phyloP scores from a whole-genome alignment of 1,139 yeast species.

The Candida sp. region DNA sequence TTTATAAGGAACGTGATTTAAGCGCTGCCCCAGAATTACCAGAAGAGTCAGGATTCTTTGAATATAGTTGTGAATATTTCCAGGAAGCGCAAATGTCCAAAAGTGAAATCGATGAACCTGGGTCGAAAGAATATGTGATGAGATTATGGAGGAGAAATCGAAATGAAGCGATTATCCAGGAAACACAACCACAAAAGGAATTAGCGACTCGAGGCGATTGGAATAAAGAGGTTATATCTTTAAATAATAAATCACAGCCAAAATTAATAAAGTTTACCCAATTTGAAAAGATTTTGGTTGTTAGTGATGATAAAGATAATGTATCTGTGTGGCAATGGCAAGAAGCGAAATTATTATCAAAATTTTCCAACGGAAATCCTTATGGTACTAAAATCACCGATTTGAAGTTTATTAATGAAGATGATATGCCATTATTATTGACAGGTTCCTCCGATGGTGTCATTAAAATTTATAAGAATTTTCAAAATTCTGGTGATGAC shows the following conservation, averaged over 20 bases:
- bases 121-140: slow-evolving; percentile 80
- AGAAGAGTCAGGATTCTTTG: slow-evolving; percentile 72
- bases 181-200: slow-evolving; percentile 87
- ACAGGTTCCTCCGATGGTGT: slow-evolving; percentile 96
- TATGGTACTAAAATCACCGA: slow-evolving; percentile 88
- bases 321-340: slow-evolving; percentile 92
- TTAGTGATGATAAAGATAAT: slow-evolving; percentile 83
- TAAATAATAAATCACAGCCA: slow-evolving; percentile 81
- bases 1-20: slow-evolving; percentile 42
- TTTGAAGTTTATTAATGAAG: slow-evolving; percentile 83
- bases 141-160: slow-evolving; percentile 89
- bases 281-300: slow-evolving; percentile 79
- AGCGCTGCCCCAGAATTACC: slow-evolving; percentile 50
- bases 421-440: slow-evolving; percentile 78
- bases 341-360: slow-evolving; percentile 49
- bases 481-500: slow-evolving; percentile 32
- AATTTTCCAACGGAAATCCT: slow-evolving; percentile 83
- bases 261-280: slow-evolving; percentile 79
- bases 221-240: slow-evolving; percentile 59
- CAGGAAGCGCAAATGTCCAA: slow-evolving; percentile 96
- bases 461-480: slow-evolving; percentile 77
- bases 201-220: slow-evolving; percentile 84
- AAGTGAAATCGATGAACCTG: slow-evolving; percentile 88
- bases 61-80: slow-evolving; percentile 87
- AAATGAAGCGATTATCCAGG: slow-evolving; percentile 81